Base-by-base conservation (phyloP, 208 protist species). In the Trypanosoma caninum region DNA sequence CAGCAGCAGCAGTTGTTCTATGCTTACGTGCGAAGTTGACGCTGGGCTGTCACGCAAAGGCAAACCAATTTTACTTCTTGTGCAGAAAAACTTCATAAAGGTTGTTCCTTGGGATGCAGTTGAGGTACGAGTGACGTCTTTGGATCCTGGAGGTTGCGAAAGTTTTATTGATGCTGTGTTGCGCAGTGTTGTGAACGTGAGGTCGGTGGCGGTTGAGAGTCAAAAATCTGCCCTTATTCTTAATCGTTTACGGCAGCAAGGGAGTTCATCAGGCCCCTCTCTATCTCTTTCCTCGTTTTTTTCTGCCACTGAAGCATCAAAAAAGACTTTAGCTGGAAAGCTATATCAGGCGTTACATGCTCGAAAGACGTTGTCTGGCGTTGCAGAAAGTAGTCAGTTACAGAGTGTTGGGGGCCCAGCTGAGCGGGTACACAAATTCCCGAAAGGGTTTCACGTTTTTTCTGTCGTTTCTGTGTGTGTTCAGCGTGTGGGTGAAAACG, bases 81-180 rank as follows among this genome's bases (percentile, higher is more conserved):
- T 76, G 18, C 78, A 84, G 52, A 84, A 66, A n/a, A 88, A 91
- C 66, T 91, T 91, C 57, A 54, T 84, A 10, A 84, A 82, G 30
- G 82, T 85, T 37, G 34, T 35, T 2, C 47, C 74, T 7, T 79
- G 86, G 11, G 80, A 87, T 50, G 58, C 79, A 64, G 85, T 92
- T 27, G 64, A 74, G 56, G 77, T 92, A 65, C 69, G 73, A 52
- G 34, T 91, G 6, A 75, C 62, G 31, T 74, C 68, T 51, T 30
- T 62, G 37, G 56, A 65, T 41, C 50, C 51, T 23, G 64, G 57
- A 3, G 46, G 18, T 5, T 30, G 55, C 11, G 68, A 52, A n/a
- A 48, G 22, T 14, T 30, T 53, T 54, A 20, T 65, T 27, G 60
- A 60, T 23, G 57, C 27, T 18, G 68, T 55, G 31, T 20, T 64